Base-by-base conservation (phyloP, 2,329 filamentous ascomycete species). In the Diplodia mutila region DNA sequence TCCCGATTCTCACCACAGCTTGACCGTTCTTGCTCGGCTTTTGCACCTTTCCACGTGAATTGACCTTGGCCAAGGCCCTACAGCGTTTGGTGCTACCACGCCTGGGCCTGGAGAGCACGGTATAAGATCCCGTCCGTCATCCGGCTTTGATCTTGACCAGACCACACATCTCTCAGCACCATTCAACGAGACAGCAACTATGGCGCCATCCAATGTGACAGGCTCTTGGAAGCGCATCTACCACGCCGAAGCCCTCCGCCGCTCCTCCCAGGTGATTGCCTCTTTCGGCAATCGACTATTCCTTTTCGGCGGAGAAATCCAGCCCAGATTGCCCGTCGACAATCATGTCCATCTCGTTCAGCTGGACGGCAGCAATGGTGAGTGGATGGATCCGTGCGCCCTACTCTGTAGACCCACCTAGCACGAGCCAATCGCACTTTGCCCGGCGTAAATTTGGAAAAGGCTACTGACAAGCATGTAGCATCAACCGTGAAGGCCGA, bases 221-320 rank as follows among this genome's bases (percentile, higher is more conserved):
- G 78, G 74, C 59, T 74, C 68, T 12, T 83, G 80, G 80, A 76
- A 73, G 37, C 75, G 76, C 25, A 69, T 82, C 23, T 68, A 76
- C 65, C 65, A 72, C 1, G 71, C 72, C 23, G 75, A 79, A 32
- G 71, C 75, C 39, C 83, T 93, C 8, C 87, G 87, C 48, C 89
- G 91, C 65, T 94, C 92, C 1, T 93, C 91, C 0, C 92, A 95
- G 74, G 85, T 87, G 3, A 76, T 93, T 71, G 85, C 91, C 52
- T 82, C 90, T 49, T 78, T 90, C 25, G 81, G 80, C 54, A 80
- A 84, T 16, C 83, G 81, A n/a, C 84, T 86, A 53, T 90, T 88
- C 77, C 83, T 96, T 73, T 96, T 93, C 74, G 92, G 93, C 69
- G 93, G 92, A 71, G 92, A 95, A 77, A 78, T 89, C 61, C 80